Percentiles rank a stretch among this genome's conserved stretches.
phyloP scores from a whole-genome alignment of 768 basidiomycete genomes.

The Favolaschia claudopus region DNA sequence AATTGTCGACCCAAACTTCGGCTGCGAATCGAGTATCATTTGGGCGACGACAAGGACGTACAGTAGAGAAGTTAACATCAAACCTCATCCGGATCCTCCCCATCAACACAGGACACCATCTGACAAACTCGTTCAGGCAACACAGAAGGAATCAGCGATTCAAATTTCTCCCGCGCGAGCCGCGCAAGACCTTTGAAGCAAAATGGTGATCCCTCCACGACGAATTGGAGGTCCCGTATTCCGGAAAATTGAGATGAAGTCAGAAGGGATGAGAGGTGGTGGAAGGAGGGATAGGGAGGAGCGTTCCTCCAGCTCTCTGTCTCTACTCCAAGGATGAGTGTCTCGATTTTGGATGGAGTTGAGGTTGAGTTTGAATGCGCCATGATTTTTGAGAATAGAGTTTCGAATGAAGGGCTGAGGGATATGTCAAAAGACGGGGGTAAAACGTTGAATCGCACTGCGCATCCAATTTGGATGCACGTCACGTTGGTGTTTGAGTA shows the following conservation, averaged over 20 bases:
- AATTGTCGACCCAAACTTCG: no score
- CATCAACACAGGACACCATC: not conserved
- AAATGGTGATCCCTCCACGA: not conserved
- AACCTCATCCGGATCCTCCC: conserved; percentile 4
- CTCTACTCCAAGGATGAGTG: not conserved
- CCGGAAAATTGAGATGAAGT: not conserved
- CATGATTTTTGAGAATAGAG: not conserved
- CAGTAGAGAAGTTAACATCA: no score
- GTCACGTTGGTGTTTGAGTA: not conserved
- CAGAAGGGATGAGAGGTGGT: not conserved
- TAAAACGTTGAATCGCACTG: not conserved
- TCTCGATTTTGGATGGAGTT: no score
- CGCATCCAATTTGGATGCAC: not conserved
- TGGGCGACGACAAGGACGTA: no score
- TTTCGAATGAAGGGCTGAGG: not conserved
- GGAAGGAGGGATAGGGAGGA: not conserved
- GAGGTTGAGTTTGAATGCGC: not conserved
- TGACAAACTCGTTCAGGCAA: not conserved
- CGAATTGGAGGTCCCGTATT: not conserved
- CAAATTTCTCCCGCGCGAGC: not conserved
- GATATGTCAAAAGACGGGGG: not conserved
- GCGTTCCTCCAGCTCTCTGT: not conserved
- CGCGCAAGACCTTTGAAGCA: not conserved
- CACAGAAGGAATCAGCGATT: not conserved
- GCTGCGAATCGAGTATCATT: no score